Evolutionary conservation across 352 stramenopile genomes (phyloP).

Genomic region (Pythium diclinum): DNA sequence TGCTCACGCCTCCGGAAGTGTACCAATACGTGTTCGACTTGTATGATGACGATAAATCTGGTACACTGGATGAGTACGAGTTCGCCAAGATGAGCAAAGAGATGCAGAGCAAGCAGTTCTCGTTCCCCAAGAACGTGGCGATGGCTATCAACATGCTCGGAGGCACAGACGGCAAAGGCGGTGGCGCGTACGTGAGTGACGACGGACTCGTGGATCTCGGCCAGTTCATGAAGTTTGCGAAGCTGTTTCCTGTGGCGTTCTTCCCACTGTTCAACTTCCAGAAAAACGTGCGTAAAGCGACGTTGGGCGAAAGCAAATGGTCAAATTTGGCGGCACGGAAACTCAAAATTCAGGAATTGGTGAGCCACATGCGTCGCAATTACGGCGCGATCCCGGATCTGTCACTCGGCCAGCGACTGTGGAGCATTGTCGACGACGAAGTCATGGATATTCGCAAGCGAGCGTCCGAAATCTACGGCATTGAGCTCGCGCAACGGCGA

Average conservation of each 20-base stretch:
- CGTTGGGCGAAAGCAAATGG: conserved; percentile 24
- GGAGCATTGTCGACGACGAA: conserved; percentile 46
- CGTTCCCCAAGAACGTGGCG: conserved; percentile 59
- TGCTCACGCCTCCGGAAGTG: conserved; percentile 60
- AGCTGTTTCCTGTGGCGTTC: conserved; percentile 24
- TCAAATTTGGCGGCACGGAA: conserved; percentile 38
- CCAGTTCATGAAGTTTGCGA: conserved; percentile 29
- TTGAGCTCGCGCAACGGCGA: conserved; percentile 37
- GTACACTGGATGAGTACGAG: conserved; percentile 56
- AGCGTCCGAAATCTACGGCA: conserved; percentile 42
- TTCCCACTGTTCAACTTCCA: conserved; percentile 27
- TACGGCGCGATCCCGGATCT: conserved; percentile 43
- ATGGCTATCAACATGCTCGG: conserved; percentile 54
- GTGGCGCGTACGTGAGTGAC: conserved; percentile 8
- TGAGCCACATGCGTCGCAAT: conserved; percentile 62
- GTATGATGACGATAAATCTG: conserved; percentile 59
- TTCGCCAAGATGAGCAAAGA: conserved; percentile 63
- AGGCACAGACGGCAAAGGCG: conserved; percentile 27
- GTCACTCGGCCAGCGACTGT: conserved; percentile 36
- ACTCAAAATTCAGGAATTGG: conserved; percentile 46
- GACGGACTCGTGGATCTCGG: conserved; percentile 25
- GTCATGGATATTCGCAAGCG: conserved; percentile 47
- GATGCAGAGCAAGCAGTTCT: conserved; percentile 63
- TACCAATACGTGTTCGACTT: conserved; percentile 72
- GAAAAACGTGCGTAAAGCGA: conserved; percentile 21